Base-by-base conservation (phyloP, 2,329 filamentous ascomycete species). In the Grosmannia serpens region DNA sequence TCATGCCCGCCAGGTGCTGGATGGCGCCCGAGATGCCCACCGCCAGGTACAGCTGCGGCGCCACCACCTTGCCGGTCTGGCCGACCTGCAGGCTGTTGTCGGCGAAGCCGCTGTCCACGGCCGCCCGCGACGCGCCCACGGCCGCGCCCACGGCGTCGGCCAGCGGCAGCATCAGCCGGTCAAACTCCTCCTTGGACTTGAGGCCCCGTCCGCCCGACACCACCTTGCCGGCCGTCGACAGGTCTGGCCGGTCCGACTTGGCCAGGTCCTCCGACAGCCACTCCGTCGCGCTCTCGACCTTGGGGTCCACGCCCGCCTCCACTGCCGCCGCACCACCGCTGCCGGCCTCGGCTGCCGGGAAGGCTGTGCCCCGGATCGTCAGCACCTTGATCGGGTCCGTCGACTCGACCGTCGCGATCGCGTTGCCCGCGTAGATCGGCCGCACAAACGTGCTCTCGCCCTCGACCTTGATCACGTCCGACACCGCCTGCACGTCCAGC, bases 31-130 rank as follows among this genome's bases (percentile, higher is more conserved):
- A 96, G 66, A 99, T 97, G 69, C 94, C 94, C 15, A 92, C 91
- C 57, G 91, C 95, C 65, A 99, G 81, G 71, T 99, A 99, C 61
- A 99, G 77, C 73, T 99, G 87, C 60, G 94, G 94, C 53, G 94
- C 94, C 58, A 99, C 92, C 62, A 97, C 95, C 82, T 99, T 99
- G 68, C 94, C 94, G 17, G 94, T 99, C 79, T 99, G 94, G 52
- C 94, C 94, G 64, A 99, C 92, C 75, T 99, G 94, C 66, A 99
- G 77, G 72, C 90, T 96, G 81, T 99, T 99, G 77, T 99, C 94
- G 33, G 94, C 94, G 69, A 96, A 99, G 6, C 94, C 94, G 66
- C 89, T 95, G 75, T 99, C 94, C 47, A 99, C 94, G 11, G 94
- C 94, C 22, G 94, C 94, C 67, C 94, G 85, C 56, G 90, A 96